These are phyloP conservation scores for Chrysoporthe austroafricana DNA, from an alignment of 2,329 filamentous ascomycete genomes.

Conservation along the genomic window DNA sequence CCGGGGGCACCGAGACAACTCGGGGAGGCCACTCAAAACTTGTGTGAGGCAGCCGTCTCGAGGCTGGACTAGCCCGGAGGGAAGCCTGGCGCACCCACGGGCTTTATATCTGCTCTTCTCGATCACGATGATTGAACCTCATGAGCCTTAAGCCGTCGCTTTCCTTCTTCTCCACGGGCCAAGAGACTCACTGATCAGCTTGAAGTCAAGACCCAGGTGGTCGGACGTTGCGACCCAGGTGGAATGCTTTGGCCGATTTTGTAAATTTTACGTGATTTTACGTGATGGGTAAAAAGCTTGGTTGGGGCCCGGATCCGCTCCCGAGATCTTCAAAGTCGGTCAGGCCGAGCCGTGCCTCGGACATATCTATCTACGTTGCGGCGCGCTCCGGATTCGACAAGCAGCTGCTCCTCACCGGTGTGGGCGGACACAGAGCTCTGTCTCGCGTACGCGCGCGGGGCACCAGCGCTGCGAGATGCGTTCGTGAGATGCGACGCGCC, in stretches of 20 bases:
- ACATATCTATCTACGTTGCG: neutral
- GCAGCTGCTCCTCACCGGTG: neutral
- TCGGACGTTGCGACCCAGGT: neutral
- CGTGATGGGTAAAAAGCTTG: neutral
- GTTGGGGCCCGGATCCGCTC: slow-evolving; percentile 9
- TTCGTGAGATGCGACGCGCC: neutral
- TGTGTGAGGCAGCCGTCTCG: neutral
- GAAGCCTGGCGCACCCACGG: neutral
- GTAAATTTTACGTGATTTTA: slow-evolving; percentile 14
- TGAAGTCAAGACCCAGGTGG: neutral
- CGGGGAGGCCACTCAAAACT: neutral
- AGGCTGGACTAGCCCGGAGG: neutral
- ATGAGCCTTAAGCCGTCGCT: slow-evolving; percentile 13
- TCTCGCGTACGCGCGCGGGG: neutral
- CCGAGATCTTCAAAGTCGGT: neutral
- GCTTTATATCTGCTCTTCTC: neutral
- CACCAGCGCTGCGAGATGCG: too few relatives aligned
- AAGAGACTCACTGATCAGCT: neutral
- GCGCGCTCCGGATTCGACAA: neutral
- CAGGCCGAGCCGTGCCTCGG: slow-evolving; percentile 1
- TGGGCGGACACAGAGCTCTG: neutral
- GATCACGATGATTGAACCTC: neutral
- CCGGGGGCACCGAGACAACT: neutral
- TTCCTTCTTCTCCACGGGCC: neutral
- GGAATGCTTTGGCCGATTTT: neutral